Percentiles rank a stretch among this genome's conserved stretches.
These are phyloP conservation scores for Pyrenopolyporus hunteri DNA, from an alignment of 495 filamentous ascomycete species.

Conservation along the genomic window DNA sequence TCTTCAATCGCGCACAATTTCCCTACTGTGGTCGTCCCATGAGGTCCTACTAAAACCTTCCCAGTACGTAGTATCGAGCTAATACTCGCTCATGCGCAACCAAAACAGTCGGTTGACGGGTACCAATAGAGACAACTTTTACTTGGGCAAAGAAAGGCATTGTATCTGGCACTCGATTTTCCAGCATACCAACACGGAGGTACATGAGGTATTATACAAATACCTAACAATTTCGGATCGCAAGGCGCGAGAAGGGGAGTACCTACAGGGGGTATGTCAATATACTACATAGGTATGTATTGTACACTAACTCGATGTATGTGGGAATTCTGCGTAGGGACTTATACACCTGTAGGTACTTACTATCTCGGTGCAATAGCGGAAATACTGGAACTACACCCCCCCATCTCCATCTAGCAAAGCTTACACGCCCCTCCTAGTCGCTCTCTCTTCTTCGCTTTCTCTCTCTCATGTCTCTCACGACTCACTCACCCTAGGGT, in stretches of 20 bases:
- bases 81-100: constrained; percentile 9
- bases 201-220: no score
- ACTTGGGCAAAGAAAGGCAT: constrained; percentile 14
- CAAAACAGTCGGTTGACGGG: not conserved
- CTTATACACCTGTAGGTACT: not conserved
- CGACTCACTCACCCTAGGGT: constrained; percentile 8
- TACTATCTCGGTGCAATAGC: constrained; percentile 35
- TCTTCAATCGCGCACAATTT: constrained; percentile 34
- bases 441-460: not conserved
- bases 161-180: no score
- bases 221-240: no score
- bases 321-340: not conserved
- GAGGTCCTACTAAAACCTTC: constrained; percentile 15
- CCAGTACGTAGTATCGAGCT: not conserved
- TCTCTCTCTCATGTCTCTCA: constrained; percentile 5
- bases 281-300: no score
- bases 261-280: no score
- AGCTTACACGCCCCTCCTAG: constrained; percentile 26
- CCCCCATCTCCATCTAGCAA: constrained; percentile 20
- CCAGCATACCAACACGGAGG: no score
- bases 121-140: constrained; percentile 2
- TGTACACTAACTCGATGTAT: constrained; percentile 1
- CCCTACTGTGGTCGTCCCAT: no score
- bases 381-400: constrained; percentile 22
- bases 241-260: not conserved